These are phyloP conservation scores for Hypoxylon sp. DNA, from an alignment of 2,329 filamentous ascomycete genomes.

Conservation along the genomic window DNA sequence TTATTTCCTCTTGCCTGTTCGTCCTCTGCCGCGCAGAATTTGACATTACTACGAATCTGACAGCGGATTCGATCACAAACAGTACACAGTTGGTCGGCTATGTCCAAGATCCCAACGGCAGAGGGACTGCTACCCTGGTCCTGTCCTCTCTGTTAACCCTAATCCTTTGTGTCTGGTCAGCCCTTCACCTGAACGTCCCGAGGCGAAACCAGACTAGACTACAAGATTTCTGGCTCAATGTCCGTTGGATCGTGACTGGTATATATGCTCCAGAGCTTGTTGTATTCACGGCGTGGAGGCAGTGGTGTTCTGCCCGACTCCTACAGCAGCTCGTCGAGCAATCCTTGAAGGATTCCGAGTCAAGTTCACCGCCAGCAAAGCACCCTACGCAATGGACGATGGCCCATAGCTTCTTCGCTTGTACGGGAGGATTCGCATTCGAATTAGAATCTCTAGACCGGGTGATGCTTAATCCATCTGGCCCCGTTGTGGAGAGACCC, in stretches of 20 bases:
- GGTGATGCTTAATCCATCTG: neutral
- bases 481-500: slow-evolving; percentile 7
- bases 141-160: slow-evolving; percentile 7
- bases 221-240: slow-evolving; percentile 9
- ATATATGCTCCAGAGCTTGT: slow-evolving; percentile 9
- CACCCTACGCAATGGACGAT: slow-evolving; percentile 18
- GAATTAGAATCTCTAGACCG: neutral
- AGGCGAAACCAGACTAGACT: slow-evolving; percentile 4
- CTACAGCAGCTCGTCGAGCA: slow-evolving; percentile 3
- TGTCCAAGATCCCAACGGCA: slow-evolving; percentile 15
- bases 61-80: slow-evolving; percentile 7
- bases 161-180: slow-evolving; percentile 15
- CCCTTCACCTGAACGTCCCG: slow-evolving; percentile 8
- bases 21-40: neutral
- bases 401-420: slow-evolving; percentile 25
- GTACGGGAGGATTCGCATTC: slow-evolving; percentile 25
- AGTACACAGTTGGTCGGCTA: slow-evolving; percentile 10
- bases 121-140: slow-evolving; percentile 5
- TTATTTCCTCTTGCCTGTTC: neutral
- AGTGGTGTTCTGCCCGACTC: slow-evolving; percentile 12
- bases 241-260: slow-evolving; percentile 7
- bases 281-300: slow-evolving; percentile 12
- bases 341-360: neutral
- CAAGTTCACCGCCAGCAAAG: neutral
- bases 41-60: slow-evolving; percentile 9